Conservation (phyloP, 257 asterid genomes). For the Primulina tabacum region DNA sequence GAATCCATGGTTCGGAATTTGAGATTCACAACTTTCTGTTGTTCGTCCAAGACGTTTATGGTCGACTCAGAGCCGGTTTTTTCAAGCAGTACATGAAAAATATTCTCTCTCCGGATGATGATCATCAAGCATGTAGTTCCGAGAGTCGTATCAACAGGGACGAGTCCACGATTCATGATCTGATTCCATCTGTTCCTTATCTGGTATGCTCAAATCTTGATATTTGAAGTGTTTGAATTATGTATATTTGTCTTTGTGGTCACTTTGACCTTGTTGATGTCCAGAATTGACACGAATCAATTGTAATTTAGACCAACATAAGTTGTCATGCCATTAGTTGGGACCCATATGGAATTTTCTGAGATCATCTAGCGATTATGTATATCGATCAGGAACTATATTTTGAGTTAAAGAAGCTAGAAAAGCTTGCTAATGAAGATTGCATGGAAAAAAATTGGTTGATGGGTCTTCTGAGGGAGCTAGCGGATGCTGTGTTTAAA, state of each 20-base stretch:
- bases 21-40: slow-evolving; percentile 41
- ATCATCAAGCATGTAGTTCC: slow-evolving; percentile 33
- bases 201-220: slow-evolving; percentile 43
- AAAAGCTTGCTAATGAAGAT: slow-evolving; percentile 48
- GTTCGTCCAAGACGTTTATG: slow-evolving; percentile 36
- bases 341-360: too few species aligned
- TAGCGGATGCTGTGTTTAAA: slow-evolving; percentile 40
- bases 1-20: slow-evolving; percentile 38
- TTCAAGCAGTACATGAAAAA: slow-evolving; percentile 43
- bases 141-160: slow-evolving; percentile 31
- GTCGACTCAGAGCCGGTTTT: slow-evolving; percentile 41
- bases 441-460: slow-evolving; percentile 46
- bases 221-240: background rate
- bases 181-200: slow-evolving; percentile 57
- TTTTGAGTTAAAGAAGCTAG: slow-evolving; percentile 56
- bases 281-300: too few species aligned
- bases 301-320: too few species aligned
- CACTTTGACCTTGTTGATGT: too few species aligned
- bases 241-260: background rate
- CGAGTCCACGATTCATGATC: slow-evolving; percentile 32
- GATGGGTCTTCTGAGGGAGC: slow-evolving; percentile 44
- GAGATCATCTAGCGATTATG: background rate
- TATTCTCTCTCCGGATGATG: slow-evolving; percentile 41
- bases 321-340: too few species aligned
- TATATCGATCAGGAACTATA: slow-evolving; percentile 46